These are phyloP conservation scores for Bocquillonia castaneifolia DNA, from an alignment of 441 rosid genomes.

Conservation along the genomic window DNA sequence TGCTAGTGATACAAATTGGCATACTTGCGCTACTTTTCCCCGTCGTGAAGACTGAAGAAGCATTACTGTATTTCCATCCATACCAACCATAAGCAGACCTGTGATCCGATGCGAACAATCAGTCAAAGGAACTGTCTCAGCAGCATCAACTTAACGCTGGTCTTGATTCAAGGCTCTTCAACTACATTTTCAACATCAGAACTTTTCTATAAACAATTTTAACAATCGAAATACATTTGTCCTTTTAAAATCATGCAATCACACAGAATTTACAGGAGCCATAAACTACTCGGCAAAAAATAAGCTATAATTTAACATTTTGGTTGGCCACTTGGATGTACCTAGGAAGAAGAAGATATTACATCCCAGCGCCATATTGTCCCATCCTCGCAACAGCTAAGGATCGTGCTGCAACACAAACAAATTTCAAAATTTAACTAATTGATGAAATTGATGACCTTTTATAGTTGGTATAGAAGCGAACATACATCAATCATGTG, in stretches of 20 bases:
- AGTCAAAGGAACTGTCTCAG: too few species aligned
- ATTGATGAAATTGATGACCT: not conserved
- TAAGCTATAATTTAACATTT: not conserved
- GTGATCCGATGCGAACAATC: too few species aligned
- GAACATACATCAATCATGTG: not conserved
- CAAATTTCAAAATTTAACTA: slow-evolving; percentile 7
- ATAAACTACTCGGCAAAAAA: not conserved
- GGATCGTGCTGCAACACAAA: slow-evolving; percentile 69
- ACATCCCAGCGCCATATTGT: slow-evolving; percentile 97
- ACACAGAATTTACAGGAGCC: not conserved
- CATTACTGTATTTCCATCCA: too few species aligned
- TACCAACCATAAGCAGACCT: too few species aligned
- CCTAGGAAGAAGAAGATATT: slow-evolving; percentile 31
- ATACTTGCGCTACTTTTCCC: too few species aligned
- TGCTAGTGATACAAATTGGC: too few species aligned
- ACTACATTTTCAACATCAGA: not conserved
- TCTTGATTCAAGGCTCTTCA: not conserved
- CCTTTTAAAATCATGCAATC: not conserved
- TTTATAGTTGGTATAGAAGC: not conserved
- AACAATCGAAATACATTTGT: not conserved
- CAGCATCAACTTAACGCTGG: too few species aligned
- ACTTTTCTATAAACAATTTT: not conserved
- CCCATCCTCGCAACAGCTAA: slow-evolving; percentile 92
- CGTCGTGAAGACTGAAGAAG: too few species aligned
- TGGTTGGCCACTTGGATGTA: not conserved